Base-by-base conservation (phyloP, 306 rosid species). In the Acmispon strigosus region DNA sequence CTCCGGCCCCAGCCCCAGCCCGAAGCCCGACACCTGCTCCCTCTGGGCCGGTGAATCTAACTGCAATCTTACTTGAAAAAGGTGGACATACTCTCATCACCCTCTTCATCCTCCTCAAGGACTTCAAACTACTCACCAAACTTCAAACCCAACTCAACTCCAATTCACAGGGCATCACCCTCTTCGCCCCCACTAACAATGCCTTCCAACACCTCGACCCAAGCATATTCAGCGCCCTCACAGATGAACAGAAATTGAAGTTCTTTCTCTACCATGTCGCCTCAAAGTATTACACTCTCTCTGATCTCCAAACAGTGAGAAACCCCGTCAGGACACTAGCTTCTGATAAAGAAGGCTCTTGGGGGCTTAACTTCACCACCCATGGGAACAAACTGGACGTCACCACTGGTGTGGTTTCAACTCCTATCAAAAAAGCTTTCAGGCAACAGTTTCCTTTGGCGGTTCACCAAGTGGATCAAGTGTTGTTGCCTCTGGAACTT, bases 131-230 rank as follows among this genome's bases (percentile, higher is more conserved):
- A 8, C 54, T 37, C 7, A 54, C 11, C 17, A 96, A 88, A 74
- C 80, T 93, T 19, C 57, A 72, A 1, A 83, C 50, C 75, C 96
- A 90, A 64, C 90, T 93, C 37, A 90, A 90, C 67, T 71, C 78
- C 44, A 79, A 83, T 24, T 39, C 84, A 0, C 78, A 93, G 7
- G 97, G 98, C 16, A 16, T 90, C 36, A 82, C 90, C 0, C 24
- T 93, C 74, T 78, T 93, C 1, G 96, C 98, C 0, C 97, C 98
- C 7, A 90, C 98, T 2, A 94, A 93, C 80, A 88, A 90, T 36
- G 98, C 96, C 72, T 93, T 93, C 79, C 76, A 45, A 36, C 80
- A 57, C 72, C 96, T 92, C 50, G 51, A 73, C 11, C 2, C 92
- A 7, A 97, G 93, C 7, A 65, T 86, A 32, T 63, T 93, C n/a